Evolutionary conservation across 306 rosid species (phyloP).

Genomic region (Notholithocarpus densiflorus): DNA sequence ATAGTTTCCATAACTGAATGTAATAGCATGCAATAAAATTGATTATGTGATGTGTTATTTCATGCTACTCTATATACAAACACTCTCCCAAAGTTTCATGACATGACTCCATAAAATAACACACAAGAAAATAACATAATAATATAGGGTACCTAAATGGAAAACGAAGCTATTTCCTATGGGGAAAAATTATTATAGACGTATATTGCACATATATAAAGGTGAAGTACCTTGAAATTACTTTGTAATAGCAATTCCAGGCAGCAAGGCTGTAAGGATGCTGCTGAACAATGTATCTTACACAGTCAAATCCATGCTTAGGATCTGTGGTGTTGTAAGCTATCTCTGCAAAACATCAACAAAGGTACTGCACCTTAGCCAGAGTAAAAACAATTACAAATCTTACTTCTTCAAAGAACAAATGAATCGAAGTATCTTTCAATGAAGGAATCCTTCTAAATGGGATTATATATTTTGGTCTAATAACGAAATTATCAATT

Average conservation of each 20-base stretch:
- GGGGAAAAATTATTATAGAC: neutral
- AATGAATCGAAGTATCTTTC: neutral
- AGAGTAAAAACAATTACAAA: neutral
- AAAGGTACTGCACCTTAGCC: conserved; percentile 18
- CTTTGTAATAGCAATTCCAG: conserved; percentile 98
- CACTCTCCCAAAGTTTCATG: neutral
- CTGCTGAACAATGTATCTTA: conserved; percentile 73
- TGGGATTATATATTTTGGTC: neutral
- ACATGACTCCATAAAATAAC: neutral
- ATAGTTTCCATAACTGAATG: neutral
- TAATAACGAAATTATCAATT: conserved; percentile 9
- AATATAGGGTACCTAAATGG: neutral
- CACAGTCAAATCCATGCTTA: conserved; percentile 80
- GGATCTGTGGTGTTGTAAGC: conserved; percentile 85
- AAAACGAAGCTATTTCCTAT: neutral
- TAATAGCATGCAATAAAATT: neutral
- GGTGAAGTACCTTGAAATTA: conserved; percentile 57
- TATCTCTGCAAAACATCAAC: conserved; percentile 49
- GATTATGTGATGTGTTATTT: neutral
- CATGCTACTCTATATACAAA: neutral
- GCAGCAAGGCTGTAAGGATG: conserved; percentile 77
- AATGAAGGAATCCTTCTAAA: neutral
- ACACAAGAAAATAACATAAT: neutral
- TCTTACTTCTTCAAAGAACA: neutral
- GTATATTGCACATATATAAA: neutral